phyloP scores from a whole-genome alignment of 1,284 basidiomycete genomes.

The Moniliella sp. region DNA sequence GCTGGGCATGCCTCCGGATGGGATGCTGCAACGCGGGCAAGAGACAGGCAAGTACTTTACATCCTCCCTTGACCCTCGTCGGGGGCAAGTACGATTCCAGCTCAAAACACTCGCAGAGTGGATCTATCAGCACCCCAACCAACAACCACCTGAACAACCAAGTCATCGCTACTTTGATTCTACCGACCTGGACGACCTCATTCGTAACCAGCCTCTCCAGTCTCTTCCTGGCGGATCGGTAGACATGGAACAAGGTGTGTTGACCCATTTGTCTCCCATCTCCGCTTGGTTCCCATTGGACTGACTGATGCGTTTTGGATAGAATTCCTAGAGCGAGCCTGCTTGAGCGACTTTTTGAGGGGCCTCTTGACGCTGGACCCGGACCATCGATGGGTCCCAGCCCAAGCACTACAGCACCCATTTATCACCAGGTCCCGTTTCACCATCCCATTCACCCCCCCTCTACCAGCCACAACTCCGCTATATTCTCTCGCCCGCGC shows the following conservation, averaged over 20 bases:
- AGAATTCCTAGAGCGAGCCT: slow-evolving; percentile 79
- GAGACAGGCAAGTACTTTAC: slow-evolving; percentile 87
- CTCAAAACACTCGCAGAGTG: slow-evolving; percentile 86
- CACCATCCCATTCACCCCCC: slow-evolving; percentile 28
- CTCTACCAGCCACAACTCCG: too few relatives aligned
- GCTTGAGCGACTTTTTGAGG: slow-evolving; percentile 92
- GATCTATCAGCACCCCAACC: slow-evolving; percentile 72
- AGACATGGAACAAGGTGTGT: slow-evolving; percentile 73
- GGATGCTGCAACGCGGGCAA: slow-evolving; percentile 81
- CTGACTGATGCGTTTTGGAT: slow-evolving; percentile 1
- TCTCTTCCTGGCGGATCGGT: slow-evolving; percentile 52
- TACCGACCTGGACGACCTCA: slow-evolving; percentile 73
- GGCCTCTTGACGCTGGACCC: slow-evolving; percentile 84
- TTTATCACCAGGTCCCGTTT: slow-evolving; percentile 95
- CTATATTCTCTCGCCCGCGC: slow-evolving; percentile 33
- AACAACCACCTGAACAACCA: slow-evolving; percentile 87
- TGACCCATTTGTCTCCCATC: slow-evolving; percentile 1
- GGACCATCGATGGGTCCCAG: slow-evolving; percentile 82
- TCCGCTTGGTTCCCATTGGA: not conserved
- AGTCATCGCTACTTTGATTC: slow-evolving; percentile 97
- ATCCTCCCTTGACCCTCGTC: slow-evolving; percentile 53
- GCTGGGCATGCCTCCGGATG: slow-evolving; percentile 58
- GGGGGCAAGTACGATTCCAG: slow-evolving; percentile 71
- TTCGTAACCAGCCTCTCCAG: slow-evolving; percentile 78
- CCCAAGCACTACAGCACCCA: slow-evolving; percentile 81